phyloP scores from a whole-genome alignment of 306 rosid species.

The Cucurbita argyrosperma region DNA sequence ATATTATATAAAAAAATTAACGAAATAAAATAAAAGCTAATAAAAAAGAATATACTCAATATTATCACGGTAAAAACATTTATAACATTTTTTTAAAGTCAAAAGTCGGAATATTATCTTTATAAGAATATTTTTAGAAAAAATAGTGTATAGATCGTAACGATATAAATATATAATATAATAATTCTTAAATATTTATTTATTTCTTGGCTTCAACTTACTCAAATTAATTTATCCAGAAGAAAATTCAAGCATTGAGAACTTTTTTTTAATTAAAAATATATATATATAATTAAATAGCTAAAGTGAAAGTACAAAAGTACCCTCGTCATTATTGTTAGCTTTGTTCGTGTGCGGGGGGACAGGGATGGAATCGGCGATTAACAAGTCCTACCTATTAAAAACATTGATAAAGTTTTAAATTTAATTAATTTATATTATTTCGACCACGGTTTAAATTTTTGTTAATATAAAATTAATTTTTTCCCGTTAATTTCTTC shows the following conservation, averaged over 20 bases:
- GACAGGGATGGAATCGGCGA: neutral
- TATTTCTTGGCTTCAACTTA: neutral
- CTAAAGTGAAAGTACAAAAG: neutral
- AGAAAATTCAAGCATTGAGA: neutral
- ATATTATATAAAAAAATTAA: neutral
- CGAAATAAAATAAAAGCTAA: neutral
- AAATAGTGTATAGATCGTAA: neutral
- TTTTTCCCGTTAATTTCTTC: too few relatives aligned
- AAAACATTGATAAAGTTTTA: too few relatives aligned
- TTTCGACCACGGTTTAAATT: too few relatives aligned
- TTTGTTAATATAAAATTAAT: too few relatives aligned
- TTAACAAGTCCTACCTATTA: neutral
- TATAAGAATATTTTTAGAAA: neutral
- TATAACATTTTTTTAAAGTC: too few relatives aligned
- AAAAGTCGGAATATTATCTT: neutral
- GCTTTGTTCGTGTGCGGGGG: neutral
- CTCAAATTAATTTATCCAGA: neutral
- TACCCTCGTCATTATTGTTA: neutral
- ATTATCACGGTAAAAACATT: too few relatives aligned
- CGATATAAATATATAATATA: too few relatives aligned
- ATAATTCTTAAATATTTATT: neutral
- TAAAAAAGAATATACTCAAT: neutral
- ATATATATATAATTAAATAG: too few relatives aligned
- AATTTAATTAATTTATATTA: too few relatives aligned
- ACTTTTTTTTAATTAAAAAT: neutral